These are phyloP conservation scores for Amanita exitialis DNA, from an alignment of 768 basidiomycete genomes.

Conservation along the genomic window DNA sequence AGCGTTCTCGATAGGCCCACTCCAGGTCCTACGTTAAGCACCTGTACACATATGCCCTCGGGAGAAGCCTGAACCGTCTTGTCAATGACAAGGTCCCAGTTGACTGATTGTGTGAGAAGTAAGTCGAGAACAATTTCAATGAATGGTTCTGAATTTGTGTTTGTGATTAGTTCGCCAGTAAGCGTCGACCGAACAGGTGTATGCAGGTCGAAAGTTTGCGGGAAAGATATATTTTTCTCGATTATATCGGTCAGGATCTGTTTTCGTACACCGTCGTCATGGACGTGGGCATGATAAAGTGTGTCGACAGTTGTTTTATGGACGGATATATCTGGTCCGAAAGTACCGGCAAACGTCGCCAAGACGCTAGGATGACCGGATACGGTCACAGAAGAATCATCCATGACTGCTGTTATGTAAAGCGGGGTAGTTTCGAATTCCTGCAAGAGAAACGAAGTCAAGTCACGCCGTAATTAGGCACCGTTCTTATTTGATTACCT, in stretches of 20 bases:
- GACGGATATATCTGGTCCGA: conserved; percentile 24
- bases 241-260: conserved; percentile 34
- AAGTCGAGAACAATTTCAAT: conserved; percentile 35
- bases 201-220: conserved; percentile 34
- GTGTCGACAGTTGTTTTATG: conserved; percentile 37
- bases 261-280: conserved; percentile 21
- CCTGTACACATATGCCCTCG: conserved; percentile 15
- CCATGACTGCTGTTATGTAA: conserved; percentile 41
- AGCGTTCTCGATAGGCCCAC: conserved; percentile 26
- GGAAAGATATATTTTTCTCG: conserved; percentile 38
- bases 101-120: conserved; percentile 39
- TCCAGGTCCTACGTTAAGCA: conserved; percentile 45
- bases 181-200: conserved; percentile 37
- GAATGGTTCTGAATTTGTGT: conserved; percentile 20
- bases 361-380: conserved; percentile 49
- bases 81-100: conserved; percentile 37
- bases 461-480: neutral
- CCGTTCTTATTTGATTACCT: conserved; percentile 9
- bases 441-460: neutral
- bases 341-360: conserved; percentile 25
- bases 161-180: conserved; percentile 26
- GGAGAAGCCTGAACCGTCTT: conserved; percentile 17
- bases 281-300: conserved; percentile 40
- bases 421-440: conserved; percentile 15
- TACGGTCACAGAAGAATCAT: conserved; percentile 37